Evolutionary conservation across 176 grass and related monocot species (phyloP).

Genomic region (Chrysopogon serrulatus): DNA sequence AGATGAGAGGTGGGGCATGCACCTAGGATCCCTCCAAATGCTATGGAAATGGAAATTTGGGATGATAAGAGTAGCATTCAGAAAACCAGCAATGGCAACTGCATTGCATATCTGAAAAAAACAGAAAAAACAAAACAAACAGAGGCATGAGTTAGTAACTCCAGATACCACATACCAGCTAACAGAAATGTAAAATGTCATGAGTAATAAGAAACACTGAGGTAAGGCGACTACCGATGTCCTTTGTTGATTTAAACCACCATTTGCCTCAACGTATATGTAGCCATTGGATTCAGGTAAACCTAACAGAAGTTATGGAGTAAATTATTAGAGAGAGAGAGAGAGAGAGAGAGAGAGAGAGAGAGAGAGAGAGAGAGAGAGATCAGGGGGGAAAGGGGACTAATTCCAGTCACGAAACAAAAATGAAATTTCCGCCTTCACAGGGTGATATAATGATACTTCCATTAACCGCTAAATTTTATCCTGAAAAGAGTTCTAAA

Average conservation of each 20-base stretch:
- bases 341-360: background rate
- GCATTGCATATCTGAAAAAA: conserved; percentile 90
- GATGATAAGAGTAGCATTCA: conserved; percentile 94
- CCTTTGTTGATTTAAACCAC: conserved; percentile 96
- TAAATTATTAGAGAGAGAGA: background rate
- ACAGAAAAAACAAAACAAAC: conserved; percentile 27
- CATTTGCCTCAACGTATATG: conserved; percentile 96
- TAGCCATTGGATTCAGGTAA: conserved; percentile 99
- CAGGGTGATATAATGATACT: background rate
- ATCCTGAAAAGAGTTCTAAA: background rate
- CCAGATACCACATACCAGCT: background rate
- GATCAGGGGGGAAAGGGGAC: background rate
- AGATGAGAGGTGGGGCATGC: background rate
- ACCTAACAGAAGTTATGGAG: conserved; percentile 41
- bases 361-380: background rate
- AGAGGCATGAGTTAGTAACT: conserved; percentile 6
- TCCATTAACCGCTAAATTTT: background rate
- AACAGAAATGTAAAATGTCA: conserved; percentile 19
- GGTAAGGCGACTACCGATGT: conserved; percentile 63
- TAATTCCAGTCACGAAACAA: background rate
- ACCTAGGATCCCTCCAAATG: conserved; percentile 99
- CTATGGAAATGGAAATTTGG: conserved; percentile 96
- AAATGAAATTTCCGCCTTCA: background rate
- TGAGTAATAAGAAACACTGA: conserved; percentile 19
- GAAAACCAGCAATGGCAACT: conserved; percentile 88